phyloP scores from a whole-genome alignment of 1,284 basidiomycete species.

The Ustilago xerochloae region DNA sequence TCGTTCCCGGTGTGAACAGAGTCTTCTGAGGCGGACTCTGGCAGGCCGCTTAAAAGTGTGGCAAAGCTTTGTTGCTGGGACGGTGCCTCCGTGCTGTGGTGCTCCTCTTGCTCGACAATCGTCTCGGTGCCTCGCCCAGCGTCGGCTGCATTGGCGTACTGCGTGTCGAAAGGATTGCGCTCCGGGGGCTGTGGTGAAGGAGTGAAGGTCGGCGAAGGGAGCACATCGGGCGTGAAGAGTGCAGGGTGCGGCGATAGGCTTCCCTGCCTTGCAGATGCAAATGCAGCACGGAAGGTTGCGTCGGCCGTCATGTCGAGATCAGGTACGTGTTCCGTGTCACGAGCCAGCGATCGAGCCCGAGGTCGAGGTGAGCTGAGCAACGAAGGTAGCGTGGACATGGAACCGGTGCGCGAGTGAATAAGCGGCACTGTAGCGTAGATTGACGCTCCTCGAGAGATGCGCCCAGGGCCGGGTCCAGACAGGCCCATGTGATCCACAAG shows the following conservation, averaged over 20 bases:
- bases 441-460: conserved; percentile 49
- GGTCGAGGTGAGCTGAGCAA: conserved; percentile 45
- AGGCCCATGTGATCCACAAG: conserved; percentile 74
- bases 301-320: conserved; percentile 30
- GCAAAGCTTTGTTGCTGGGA: not conserved
- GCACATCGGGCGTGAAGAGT: conserved; percentile 45
- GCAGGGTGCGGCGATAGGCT: conserved; percentile 39
- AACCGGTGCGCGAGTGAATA: conserved; percentile 48
- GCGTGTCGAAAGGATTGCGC: conserved; percentile 37
- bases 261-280: conserved; percentile 20
- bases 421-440: conserved; percentile 47
- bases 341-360: conserved; percentile 25
- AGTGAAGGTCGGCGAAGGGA: conserved; percentile 49
- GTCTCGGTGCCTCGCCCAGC: not conserved
- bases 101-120: conserved; percentile 16
- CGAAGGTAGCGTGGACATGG: conserved; percentile 44
- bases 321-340: conserved; percentile 26
- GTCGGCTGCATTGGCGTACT: conserved; percentile 14
- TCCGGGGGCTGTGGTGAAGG: conserved; percentile 38
- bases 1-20: not conserved
- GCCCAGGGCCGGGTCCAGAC: conserved; percentile 17
- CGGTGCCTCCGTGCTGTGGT: not conserved
- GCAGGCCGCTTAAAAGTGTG: not conserved
- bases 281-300: conserved; percentile 20
- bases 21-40: not conserved